Evolutionary conservation across 1,139 yeast genomes (phyloP).

Genomic region (Kodamaea anthophila): DNA sequence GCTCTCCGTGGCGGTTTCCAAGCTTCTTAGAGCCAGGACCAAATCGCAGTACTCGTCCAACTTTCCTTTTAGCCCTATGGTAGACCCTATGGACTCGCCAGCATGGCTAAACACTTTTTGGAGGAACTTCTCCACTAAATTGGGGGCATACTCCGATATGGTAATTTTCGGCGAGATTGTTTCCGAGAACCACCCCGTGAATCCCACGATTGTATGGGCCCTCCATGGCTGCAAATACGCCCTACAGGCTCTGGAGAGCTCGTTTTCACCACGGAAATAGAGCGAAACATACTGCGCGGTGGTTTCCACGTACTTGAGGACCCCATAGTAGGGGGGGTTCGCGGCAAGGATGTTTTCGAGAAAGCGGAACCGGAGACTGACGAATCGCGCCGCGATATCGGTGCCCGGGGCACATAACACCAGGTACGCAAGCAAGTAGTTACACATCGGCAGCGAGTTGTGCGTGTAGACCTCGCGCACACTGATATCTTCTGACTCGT

Average conservation of each 20-base stretch:
- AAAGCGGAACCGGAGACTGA: slow-evolving; percentile 22
- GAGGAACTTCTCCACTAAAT: slow-evolving; percentile 1
- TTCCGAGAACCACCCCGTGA: slow-evolving; percentile 24
- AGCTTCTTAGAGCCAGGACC: slow-evolving; percentile 17
- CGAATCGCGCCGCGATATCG: slow-evolving; percentile 15
- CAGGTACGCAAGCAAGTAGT: slow-evolving; percentile 29
- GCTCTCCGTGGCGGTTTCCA: slow-evolving; percentile 12
- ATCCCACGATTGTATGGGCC: slow-evolving; percentile 23
- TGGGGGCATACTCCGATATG: neutral
- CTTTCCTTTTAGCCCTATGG: slow-evolving; percentile 1
- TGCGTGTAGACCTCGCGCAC: slow-evolving; percentile 14
- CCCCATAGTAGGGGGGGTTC: slow-evolving; percentile 9
- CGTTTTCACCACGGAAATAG: slow-evolving; percentile 21
- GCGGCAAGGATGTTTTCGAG: neutral
- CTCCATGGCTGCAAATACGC: slow-evolving; percentile 23
- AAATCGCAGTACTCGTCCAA: slow-evolving; percentile 16
- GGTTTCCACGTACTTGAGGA: slow-evolving; percentile 30
- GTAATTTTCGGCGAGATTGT: slow-evolving; percentile 3
- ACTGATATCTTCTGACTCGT: slow-evolving; percentile 9
- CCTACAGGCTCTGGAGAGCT: slow-evolving; percentile 15
- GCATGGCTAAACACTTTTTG: slow-evolving; percentile 2
- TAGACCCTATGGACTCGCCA: neutral
- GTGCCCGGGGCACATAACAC: slow-evolving; percentile 16
- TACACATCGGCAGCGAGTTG: slow-evolving; percentile 26
- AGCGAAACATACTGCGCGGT: slow-evolving; percentile 24